These are phyloP conservation scores for Diplocarpon rosae DNA, from an alignment of 2,329 filamentous ascomycete species.

Conservation along the genomic window DNA sequence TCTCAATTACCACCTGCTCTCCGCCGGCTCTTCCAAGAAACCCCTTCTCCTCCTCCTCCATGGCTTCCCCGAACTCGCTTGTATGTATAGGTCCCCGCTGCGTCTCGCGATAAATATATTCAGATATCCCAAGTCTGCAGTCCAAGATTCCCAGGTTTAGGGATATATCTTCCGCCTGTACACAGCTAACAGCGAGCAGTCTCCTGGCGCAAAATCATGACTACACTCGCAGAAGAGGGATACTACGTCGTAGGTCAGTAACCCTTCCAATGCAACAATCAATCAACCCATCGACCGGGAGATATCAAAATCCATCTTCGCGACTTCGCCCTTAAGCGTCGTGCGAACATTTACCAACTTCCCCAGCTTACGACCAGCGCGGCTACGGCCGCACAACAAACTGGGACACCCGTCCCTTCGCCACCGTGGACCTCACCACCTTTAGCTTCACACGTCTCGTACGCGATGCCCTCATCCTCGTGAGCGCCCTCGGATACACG, in stretches of 20 bases:
- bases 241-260: slow-evolving; percentile 44
- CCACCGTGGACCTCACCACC: slow-evolving; percentile 42
- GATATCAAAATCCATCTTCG: too few relatives aligned
- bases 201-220: slow-evolving; percentile 56
- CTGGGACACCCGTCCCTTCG: slow-evolving; percentile 41
- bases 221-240: slow-evolving; percentile 44
- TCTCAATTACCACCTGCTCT: slow-evolving; percentile 50
- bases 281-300: too few relatives aligned
- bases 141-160: too few relatives aligned
- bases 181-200: slow-evolving; percentile 33
- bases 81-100: too few relatives aligned
- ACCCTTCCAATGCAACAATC: too few relatives aligned
- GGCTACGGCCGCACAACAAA: slow-evolving; percentile 57
- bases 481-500: slow-evolving; percentile 48
- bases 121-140: too few relatives aligned
- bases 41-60: slow-evolving; percentile 53
- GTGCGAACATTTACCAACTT: too few relatives aligned
- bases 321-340: too few relatives aligned
- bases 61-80: slow-evolving; percentile 51
- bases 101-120: too few relatives aligned
- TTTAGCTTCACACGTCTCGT: slow-evolving; percentile 49
- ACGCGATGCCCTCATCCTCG: slow-evolving; percentile 49
- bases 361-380: slow-evolving; percentile 49
- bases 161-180: too few relatives aligned
- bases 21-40: slow-evolving; percentile 35